Percentiles rank a stretch among this genome's conserved stretches.
phyloP scores from a whole-genome alignment of 106 monocot genomes.

The Iris macrosiphon region DNA sequence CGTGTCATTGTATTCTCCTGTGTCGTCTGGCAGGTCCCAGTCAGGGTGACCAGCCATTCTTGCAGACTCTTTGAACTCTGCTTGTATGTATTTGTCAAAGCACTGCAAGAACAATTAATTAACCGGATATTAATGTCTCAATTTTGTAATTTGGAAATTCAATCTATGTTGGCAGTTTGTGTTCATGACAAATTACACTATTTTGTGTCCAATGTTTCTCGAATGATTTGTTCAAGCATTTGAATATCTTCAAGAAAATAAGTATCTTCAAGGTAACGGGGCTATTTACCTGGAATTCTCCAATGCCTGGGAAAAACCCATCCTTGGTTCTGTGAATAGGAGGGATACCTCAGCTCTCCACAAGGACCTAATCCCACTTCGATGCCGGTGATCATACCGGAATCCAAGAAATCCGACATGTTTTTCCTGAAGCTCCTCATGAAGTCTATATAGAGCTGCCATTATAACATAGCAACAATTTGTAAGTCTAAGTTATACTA shows the following conservation, averaged over 20 bases:
- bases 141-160: too few relatives aligned
- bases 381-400: conserved; percentile 38
- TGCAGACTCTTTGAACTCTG: conserved; percentile 36
- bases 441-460: too few relatives aligned
- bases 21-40: conserved; percentile 53
- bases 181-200: too few relatives aligned
- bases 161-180: too few relatives aligned
- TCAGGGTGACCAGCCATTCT: conserved; percentile 38
- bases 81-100: conserved; percentile 45
- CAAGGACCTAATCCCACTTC: conserved; percentile 62
- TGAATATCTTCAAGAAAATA: not conserved
- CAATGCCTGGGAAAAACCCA: conserved; percentile 73
- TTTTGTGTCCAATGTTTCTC: too few relatives aligned
- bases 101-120: too few relatives aligned
- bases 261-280: not conserved
- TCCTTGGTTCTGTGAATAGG: conserved; percentile 42
- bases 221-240: too few relatives aligned
- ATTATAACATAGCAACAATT: too few relatives aligned
- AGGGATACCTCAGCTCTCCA: conserved; percentile 67
- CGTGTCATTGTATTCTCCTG: conserved; percentile 52
- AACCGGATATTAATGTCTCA: too few relatives aligned
- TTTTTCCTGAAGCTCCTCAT: conserved; percentile 47
- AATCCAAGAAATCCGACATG: conserved; percentile 47
- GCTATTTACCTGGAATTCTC: conserved; percentile 37
- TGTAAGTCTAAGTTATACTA: too few relatives aligned